These are phyloP conservation scores for Boletus rubroflammeus DNA, from an alignment of 768 basidiomycete genomes.

Conservation along the genomic window DNA sequence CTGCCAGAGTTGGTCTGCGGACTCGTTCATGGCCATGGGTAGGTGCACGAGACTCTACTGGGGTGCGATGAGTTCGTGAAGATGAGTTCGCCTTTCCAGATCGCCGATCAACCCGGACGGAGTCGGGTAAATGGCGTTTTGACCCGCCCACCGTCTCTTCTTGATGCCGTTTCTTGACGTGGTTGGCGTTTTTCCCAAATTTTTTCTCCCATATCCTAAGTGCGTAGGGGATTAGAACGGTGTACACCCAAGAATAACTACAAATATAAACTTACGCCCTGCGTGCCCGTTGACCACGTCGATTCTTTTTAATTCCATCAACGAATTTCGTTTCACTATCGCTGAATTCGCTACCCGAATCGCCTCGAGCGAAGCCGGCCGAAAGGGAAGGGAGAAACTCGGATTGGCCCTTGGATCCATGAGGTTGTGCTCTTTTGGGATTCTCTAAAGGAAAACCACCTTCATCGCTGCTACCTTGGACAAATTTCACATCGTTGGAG, in stretches of 20 bases:
- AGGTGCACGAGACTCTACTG: not conserved
- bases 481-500: conserved; percentile 28
- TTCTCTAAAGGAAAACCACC: conserved; percentile 13
- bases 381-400: conserved; percentile 88
- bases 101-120: conserved; percentile 16
- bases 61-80: not conserved
- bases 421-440: conserved; percentile 15
- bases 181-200: conserved; percentile 87
- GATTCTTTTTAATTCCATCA: conserved; percentile 70
- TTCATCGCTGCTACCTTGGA: conserved; percentile 26
- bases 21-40: not conserved
- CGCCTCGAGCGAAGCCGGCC: conserved; percentile 78
- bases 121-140: conserved; percentile 12
- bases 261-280: conserved; percentile 66
- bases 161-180: conserved; percentile 63
- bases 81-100: conserved; percentile 11
- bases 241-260: not conserved
- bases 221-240: not conserved
- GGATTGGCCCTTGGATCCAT: conserved; percentile 34
- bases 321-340: conserved; percentile 56
- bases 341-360: conserved; percentile 74
- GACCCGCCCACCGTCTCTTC: conserved; percentile 12
- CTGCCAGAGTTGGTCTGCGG: not conserved
- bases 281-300: conserved; percentile 91
- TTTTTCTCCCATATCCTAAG: conserved; percentile 97